Evolutionary conservation across 2,329 filamentous ascomycete species (phyloP).

Genomic region (Aspergillus sp.): DNA sequence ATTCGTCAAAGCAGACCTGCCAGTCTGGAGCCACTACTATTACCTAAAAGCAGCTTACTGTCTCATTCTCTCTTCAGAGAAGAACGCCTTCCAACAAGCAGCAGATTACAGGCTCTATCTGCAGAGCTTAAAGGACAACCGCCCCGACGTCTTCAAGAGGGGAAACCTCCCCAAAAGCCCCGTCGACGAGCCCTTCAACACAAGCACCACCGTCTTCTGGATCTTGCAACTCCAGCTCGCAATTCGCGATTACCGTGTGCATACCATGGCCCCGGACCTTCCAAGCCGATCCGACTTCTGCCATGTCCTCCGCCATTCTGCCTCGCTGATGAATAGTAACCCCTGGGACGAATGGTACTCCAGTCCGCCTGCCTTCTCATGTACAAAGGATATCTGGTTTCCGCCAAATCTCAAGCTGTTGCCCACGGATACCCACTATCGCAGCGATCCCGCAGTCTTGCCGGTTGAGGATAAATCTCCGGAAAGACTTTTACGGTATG

Average conservation of each 20-base stretch:
- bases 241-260: not conserved
- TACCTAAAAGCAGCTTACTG: not conserved
- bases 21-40: not conserved
- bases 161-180: not conserved
- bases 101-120: not conserved
- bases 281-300: not conserved
- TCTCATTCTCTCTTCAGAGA: not conserved
- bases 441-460: not conserved
- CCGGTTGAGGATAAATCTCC: not conserved
- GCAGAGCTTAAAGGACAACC: not conserved
- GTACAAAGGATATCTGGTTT: not conserved
- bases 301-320: not conserved
- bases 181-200: not conserved
- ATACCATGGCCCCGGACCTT: not conserved
- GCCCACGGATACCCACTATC: not conserved
- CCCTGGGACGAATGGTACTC: not conserved
- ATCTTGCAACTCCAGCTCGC: not conserved
- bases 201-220: not conserved
- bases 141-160: not conserved
- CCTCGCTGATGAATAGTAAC: not conserved
- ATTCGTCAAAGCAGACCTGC: not conserved
- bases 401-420: not conserved
- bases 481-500: not conserved
- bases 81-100: not conserved
- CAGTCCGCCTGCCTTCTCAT: not conserved